These are phyloP conservation scores for Brasenia schreberi DNA, from an alignment of 164 flowering plant genomes.

Conservation along the genomic window DNA sequence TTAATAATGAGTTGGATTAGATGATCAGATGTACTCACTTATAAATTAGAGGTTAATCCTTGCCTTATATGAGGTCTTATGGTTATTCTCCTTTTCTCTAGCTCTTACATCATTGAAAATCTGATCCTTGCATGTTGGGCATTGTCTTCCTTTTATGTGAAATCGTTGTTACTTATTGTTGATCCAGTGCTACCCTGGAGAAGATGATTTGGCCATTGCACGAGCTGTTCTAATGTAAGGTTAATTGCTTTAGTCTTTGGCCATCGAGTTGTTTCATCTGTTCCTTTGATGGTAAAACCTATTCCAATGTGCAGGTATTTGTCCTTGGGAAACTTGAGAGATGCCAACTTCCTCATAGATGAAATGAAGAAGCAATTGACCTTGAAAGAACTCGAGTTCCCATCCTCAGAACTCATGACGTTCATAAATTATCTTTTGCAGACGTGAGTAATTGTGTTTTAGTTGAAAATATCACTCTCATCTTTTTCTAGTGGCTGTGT, in stretches of 20 bases:
- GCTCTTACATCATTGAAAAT: neutral
- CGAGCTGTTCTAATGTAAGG: slow-evolving; percentile 81
- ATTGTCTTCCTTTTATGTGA: neutral
- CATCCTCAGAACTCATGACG: slow-evolving; percentile 55
- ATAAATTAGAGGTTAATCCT: neutral
- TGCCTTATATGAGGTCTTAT: too few species aligned
- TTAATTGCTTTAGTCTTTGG: neutral
- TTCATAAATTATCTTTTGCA: slow-evolving; percentile 53
- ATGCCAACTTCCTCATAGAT: slow-evolving; percentile 83
- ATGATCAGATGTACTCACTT: neutral
- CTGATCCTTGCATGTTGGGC: neutral
- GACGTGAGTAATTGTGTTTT: slow-evolving; percentile 44
- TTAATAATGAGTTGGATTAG: neutral
- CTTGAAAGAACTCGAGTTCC: slow-evolving; percentile 32
- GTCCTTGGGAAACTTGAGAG: slow-evolving; percentile 62
- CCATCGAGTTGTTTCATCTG: neutral
- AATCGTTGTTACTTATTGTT: slow-evolving; percentile 4
- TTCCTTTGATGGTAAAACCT: neutral
- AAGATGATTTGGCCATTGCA: slow-evolving; percentile 94
- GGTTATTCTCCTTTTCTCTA: too few species aligned
- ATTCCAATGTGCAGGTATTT: slow-evolving; percentile 42
- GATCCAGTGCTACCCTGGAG: slow-evolving; percentile 95
- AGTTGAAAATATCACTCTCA: neutral
- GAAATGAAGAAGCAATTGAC: slow-evolving; percentile 52
- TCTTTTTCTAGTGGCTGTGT: neutral